phyloP scores from a whole-genome alignment of 768 basidiomycete species.

The Mycena rosella region DNA sequence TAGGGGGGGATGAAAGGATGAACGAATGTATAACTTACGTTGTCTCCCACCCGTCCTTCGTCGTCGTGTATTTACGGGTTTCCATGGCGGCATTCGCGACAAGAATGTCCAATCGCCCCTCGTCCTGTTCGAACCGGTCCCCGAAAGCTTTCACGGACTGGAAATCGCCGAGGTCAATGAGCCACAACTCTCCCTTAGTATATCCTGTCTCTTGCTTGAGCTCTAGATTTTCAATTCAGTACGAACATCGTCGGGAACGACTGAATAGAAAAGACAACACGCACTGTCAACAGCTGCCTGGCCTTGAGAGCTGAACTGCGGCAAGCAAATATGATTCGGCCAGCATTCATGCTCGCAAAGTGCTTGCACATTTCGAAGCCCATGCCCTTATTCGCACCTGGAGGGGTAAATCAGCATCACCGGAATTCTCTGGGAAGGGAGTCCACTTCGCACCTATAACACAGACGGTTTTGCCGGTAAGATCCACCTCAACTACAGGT shows the following conservation, averaged over 20 bases:
- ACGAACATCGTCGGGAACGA: neutral
- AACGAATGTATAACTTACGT: constrained; percentile 45
- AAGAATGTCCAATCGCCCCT: constrained; percentile 43
- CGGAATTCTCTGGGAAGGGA: neutral
- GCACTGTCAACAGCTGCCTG: constrained; percentile 38
- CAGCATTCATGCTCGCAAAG: constrained; percentile 46
- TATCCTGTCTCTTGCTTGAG: constrained; percentile 40
- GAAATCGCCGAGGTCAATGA: constrained; percentile 49
- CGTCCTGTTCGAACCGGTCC: constrained; percentile 44
- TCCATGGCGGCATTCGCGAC: constrained; percentile 47
- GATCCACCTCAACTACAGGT: constrained; percentile 1
- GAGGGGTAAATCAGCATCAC: neutral
- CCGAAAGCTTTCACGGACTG: constrained; percentile 49
- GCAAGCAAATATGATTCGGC: constrained; percentile 44
- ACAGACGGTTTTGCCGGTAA: constrained; percentile 18
- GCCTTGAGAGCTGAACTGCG: constrained; percentile 44
- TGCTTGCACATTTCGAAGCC: constrained; percentile 47
- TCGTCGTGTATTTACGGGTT: constrained; percentile 29
- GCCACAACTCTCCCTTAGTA: constrained; percentile 45
- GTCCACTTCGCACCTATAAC: neutral
- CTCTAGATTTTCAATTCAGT: constrained; percentile 27
- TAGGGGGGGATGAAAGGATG: neutral
- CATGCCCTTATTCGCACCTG: constrained; percentile 38
- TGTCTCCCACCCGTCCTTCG: constrained; percentile 51
- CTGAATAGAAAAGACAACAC: neutral